Percentiles rank a stretch among this genome's conserved stretches.
phyloP scores from a whole-genome alignment of 176 grass and related monocot genomes.

The Zizania latifolia region DNA sequence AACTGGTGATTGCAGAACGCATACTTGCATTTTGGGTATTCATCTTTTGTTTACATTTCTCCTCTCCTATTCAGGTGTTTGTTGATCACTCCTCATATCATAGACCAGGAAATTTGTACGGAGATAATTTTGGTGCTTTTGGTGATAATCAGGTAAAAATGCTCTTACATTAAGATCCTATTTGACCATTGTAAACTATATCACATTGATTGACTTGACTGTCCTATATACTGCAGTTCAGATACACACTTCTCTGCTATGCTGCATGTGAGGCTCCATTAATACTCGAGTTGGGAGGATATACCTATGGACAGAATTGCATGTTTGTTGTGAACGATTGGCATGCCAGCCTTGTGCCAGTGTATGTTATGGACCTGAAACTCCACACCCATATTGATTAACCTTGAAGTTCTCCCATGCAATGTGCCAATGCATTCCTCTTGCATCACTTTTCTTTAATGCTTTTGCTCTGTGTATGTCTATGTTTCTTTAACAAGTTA shows the following conservation, averaged over 20 bases:
- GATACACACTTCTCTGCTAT: slow-evolving; percentile 76
- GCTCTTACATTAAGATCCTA: background rate
- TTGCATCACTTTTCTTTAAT: slow-evolving; percentile 4
- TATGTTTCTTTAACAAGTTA: background rate
- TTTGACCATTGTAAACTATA: background rate
- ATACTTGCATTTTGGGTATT: background rate
- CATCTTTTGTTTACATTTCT: background rate
- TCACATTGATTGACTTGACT: background rate
- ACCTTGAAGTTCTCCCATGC: slow-evolving; percentile 1
- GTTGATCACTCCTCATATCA: slow-evolving; percentile 83
- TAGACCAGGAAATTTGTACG: slow-evolving; percentile 88
- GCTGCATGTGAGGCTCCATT: slow-evolving; percentile 94
- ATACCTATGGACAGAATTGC: slow-evolving; percentile 78
- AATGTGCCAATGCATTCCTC: background rate
- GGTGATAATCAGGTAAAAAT: slow-evolving; percentile 87
- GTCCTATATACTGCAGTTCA: slow-evolving; percentile 70
- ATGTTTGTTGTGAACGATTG: slow-evolving; percentile 97
- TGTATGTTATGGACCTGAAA: slow-evolving; percentile 51
- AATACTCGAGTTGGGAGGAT: slow-evolving; percentile 89
- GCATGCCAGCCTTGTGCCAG: slow-evolving; percentile 96
- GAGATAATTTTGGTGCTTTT: slow-evolving; percentile 79
- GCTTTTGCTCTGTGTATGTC: background rate
- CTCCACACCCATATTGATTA: background rate
- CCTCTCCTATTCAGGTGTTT: slow-evolving; percentile 61
- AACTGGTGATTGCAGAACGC: background rate